Conservation (phyloP, 768 basidiomycete species). For the Russula virescens region DNA sequence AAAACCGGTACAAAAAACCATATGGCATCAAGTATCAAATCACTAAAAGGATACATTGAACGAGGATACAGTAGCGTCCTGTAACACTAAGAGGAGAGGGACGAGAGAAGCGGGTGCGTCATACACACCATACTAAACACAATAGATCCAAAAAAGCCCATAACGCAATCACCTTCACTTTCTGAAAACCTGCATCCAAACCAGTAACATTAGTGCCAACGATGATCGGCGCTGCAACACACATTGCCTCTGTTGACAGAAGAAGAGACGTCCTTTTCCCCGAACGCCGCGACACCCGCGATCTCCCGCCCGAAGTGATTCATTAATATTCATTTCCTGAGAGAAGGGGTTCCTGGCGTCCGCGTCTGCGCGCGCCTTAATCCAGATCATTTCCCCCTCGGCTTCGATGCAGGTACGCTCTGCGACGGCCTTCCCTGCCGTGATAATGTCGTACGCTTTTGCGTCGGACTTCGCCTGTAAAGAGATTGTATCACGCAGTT, state of each 20-base stretch:
- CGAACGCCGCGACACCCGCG: conserved; percentile 56
- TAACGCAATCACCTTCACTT: not conserved
- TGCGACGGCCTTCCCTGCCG: conserved; percentile 70
- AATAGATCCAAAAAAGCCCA: no score
- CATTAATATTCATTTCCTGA: conserved; percentile 74
- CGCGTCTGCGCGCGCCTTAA: conserved; percentile 59
- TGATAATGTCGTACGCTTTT: conserved; percentile 66
- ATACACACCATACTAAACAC: no score
- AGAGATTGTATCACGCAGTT: not conserved
- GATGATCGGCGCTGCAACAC: conserved; percentile 54
- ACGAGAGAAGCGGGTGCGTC: no score
- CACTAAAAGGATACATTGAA: no score
- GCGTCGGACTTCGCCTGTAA: conserved; percentile 64
- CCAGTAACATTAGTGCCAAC: conserved; percentile 67
- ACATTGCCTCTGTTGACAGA: conserved; percentile 55
- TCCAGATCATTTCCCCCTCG: conserved; percentile 73
- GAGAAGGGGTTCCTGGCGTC: conserved; percentile 60
- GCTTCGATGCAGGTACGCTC: conserved; percentile 62
- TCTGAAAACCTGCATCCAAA: conserved; percentile 39
- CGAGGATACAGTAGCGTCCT: no score
- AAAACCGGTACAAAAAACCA: no score
- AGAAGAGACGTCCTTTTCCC: conserved; percentile 64
- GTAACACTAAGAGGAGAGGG: no score
- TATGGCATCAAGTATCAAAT: no score
- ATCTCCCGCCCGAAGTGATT: no score